phyloP scores from a whole-genome alignment of 2,329 filamentous ascomycete species.

The Samsoniella hepiali region DNA sequence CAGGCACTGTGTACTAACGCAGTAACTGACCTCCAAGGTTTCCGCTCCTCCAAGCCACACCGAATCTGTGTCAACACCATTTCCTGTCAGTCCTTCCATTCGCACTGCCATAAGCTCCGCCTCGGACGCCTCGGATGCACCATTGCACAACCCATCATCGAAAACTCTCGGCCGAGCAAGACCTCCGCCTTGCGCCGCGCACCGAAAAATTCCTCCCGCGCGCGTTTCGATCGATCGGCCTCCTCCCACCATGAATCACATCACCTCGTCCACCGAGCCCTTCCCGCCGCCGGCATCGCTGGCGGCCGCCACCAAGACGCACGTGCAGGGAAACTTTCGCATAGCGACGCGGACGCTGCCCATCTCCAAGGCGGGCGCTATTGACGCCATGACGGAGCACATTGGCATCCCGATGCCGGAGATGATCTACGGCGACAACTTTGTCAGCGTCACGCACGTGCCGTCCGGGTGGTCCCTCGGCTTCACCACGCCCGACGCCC shows the following conservation, averaged over 20 bases:
- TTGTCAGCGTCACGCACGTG: slow-evolving; percentile 70
- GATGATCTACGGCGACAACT: slow-evolving; percentile 99
- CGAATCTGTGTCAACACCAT: neutral
- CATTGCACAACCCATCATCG: neutral
- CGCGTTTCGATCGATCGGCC: neutral
- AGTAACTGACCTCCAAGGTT: too few species aligned
- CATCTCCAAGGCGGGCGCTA: slow-evolving; percentile 87
- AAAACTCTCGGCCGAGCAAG: too few species aligned
- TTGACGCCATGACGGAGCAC: slow-evolving; percentile 75
- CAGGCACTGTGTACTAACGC: too few species aligned
- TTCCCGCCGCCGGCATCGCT: slow-evolving; percentile 51
- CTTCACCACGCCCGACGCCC: slow-evolving; percentile 83
- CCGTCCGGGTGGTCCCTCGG: slow-evolving; percentile 71
- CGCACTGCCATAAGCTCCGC: neutral
- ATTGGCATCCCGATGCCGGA: slow-evolving; percentile 88
- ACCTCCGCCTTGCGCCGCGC: neutral
- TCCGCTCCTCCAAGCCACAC: neutral
- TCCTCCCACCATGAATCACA: slow-evolving; percentile 37
- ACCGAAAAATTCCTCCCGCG: neutral
- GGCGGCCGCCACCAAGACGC: slow-evolving; percentile 51
- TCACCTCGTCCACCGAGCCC: slow-evolving; percentile 46
- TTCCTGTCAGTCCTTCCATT: neutral
- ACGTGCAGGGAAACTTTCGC: slow-evolving; percentile 63
- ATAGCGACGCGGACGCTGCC: slow-evolving; percentile 86
- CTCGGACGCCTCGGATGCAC: neutral